Evolutionary conservation across 2,329 filamentous ascomycete genomes (phyloP).

Genomic region (Epichloe amarillans): DNA sequence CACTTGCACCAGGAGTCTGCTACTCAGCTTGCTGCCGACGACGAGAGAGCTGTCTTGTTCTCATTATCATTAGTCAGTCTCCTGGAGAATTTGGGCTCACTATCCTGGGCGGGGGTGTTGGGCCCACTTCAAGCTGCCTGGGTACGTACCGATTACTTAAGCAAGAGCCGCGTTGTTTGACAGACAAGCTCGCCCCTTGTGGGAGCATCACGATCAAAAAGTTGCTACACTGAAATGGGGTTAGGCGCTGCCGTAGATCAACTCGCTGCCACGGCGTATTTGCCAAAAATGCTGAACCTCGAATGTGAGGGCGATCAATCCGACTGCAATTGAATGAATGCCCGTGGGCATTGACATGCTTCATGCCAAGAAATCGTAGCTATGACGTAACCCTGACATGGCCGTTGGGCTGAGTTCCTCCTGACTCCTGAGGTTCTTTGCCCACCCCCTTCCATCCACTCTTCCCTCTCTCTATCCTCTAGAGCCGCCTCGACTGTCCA

Average conservation of each 20-base stretch:
- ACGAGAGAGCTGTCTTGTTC: background rate
- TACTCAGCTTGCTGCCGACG: background rate
- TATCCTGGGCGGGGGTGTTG: too few species aligned
- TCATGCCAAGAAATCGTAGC: conserved; percentile 1
- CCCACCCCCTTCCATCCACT: background rate
- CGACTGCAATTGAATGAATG: background rate
- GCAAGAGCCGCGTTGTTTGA: too few species aligned
- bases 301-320: too few species aligned
- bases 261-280: background rate
- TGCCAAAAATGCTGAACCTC: too few species aligned
- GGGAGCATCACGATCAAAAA: background rate
- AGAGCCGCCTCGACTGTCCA: background rate
- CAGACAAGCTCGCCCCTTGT: background rate
- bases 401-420: too few species aligned
- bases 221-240: background rate
- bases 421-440: background rate
- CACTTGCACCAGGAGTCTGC: background rate
- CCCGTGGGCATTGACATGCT: background rate
- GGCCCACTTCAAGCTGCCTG: too few species aligned
- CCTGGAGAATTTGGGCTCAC: background rate
- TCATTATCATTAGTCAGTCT: background rate
- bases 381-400: conserved; percentile 2
- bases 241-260: background rate
- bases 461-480: too few species aligned
- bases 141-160: too few species aligned